Percentiles rank a stretch among this genome's conserved stretches.
These are phyloP conservation scores for Quercus aquifolioides DNA, from an alignment of 306 rosid genomes.

Conservation along the genomic window DNA sequence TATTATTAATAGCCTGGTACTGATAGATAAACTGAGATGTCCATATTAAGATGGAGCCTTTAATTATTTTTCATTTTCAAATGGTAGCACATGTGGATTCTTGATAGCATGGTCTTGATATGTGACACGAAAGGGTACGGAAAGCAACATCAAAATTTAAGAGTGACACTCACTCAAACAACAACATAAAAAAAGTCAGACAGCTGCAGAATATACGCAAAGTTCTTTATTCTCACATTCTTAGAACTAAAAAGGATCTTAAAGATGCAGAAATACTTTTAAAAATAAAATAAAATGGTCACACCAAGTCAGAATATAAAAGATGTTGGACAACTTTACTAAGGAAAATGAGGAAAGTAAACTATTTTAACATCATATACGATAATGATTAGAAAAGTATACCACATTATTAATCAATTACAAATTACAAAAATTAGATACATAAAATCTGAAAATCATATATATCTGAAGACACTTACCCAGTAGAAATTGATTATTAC, in stretches of 20 bases:
- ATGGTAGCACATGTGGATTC: background rate
- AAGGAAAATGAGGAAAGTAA: background rate
- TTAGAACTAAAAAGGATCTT: background rate
- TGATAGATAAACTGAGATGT: background rate
- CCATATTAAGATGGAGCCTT: background rate
- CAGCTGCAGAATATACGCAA: background rate
- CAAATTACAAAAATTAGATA: constrained; percentile 8
- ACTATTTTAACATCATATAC: background rate
- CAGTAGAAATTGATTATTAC: constrained; percentile 88
- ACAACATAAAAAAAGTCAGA: background rate
- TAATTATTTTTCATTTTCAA: background rate
- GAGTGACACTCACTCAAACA: background rate
- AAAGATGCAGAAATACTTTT: background rate
- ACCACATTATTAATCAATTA: background rate
- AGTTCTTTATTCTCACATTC: background rate
- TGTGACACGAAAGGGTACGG: background rate
- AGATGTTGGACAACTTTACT: background rate
- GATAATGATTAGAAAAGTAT: background rate
- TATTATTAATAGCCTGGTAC: background rate
- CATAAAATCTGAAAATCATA: background rate
- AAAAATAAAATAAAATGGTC: background rate
- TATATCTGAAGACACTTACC: constrained; percentile 48
- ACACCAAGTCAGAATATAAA: background rate
- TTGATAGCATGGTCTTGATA: background rate
- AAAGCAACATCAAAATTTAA: background rate